Percentiles rank a stretch among this genome's conserved stretches.
Evolutionary conservation across 768 basidiomycete genomes (phyloP).

Genomic region (Neoboletus magnificus): DNA sequence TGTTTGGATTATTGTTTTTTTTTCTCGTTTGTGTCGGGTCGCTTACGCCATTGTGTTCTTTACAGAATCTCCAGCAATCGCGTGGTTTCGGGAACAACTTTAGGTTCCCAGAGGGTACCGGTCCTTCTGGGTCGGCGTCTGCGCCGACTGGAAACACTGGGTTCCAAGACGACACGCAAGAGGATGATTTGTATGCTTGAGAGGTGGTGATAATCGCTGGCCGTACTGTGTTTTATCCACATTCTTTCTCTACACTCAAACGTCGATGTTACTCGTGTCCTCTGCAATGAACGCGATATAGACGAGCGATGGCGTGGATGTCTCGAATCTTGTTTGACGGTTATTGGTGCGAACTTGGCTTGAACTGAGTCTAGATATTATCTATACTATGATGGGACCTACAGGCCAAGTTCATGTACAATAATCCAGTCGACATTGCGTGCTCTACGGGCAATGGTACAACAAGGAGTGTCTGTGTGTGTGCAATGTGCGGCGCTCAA

Average conservation of each 20-base stretch:
- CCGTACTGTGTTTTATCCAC: background rate
- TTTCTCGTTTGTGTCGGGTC: background rate
- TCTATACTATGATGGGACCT: no score
- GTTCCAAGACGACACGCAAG: slow-evolving; percentile 81
- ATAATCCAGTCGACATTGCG: no score
- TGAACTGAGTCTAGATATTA: no score
- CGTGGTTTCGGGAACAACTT: slow-evolving; percentile 93
- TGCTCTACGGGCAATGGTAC: no score
- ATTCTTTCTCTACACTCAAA: background rate
- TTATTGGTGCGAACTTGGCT: background rate
- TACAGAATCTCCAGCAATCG: slow-evolving; percentile 83
- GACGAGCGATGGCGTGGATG: background rate
- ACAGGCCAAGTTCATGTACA: no score
- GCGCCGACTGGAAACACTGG: slow-evolving; percentile 64
- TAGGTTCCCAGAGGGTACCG: slow-evolving; percentile 90
- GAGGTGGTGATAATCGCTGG: background rate
- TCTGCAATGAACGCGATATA: slow-evolving; percentile 12
- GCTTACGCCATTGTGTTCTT: background rate
- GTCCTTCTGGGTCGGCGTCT: slow-evolving; percentile 33
- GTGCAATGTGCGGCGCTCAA: no score
- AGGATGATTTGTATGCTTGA: slow-evolving; percentile 90
- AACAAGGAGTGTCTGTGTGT: no score
- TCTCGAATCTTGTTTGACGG: background rate
- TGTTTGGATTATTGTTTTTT: slow-evolving; percentile 6
- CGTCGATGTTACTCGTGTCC: background rate